Percentiles rank a stretch among this genome's conserved stretches.
These are phyloP conservation scores for Seiridium unicorne DNA, from an alignment of 2,329 filamentous ascomycete species.

Conservation along the genomic window DNA sequence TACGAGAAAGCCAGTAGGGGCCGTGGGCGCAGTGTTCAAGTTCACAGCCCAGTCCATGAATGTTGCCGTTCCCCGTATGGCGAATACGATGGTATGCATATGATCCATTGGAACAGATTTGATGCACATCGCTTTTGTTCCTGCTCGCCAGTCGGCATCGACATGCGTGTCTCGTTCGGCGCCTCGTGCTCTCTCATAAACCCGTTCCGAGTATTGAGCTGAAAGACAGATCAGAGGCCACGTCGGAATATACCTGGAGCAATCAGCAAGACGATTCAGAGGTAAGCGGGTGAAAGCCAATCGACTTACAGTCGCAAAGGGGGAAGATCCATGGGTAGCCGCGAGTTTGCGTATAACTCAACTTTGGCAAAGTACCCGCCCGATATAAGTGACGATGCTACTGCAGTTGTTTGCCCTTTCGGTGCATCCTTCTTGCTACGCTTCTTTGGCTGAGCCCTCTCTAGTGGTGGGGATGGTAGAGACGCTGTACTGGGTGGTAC, in stretches of 20 bases:
- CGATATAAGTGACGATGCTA: slow-evolving; percentile 35
- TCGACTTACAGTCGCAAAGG: slow-evolving; percentile 62
- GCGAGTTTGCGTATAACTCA: slow-evolving; percentile 75
- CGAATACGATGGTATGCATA: slow-evolving; percentile 77
- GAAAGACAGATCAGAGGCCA: slow-evolving; percentile 78
- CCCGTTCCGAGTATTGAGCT: slow-evolving; percentile 72
- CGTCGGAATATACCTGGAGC: slow-evolving; percentile 63
- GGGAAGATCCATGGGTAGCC: slow-evolving; percentile 65
- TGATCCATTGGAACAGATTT: slow-evolving; percentile 78
- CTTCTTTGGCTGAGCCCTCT: slow-evolving; percentile 23
- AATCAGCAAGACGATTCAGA: not conserved
- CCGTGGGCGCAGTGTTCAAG: slow-evolving; percentile 64
- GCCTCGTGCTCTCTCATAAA: slow-evolving; percentile 65
- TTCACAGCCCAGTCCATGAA: slow-evolving; percentile 89
- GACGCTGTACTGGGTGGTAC: slow-evolving; percentile 9
- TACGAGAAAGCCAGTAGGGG: slow-evolving; percentile 66
- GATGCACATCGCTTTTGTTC: slow-evolving; percentile 84
- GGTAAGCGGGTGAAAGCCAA: not conserved
- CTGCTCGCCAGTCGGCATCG: slow-evolving; percentile 66
- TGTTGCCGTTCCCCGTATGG: slow-evolving; percentile 76
- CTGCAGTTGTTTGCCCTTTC: slow-evolving; percentile 34
- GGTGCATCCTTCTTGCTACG: slow-evolving; percentile 28
- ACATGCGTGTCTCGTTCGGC: slow-evolving; percentile 68
- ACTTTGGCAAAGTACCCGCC: slow-evolving; percentile 72
- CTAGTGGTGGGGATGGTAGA: slow-evolving; percentile 10